A percentile compares a stretch with the other conserved stretches of the same genome.
Evolutionary conservation across 768 basidiomycete genomes (phyloP).

Genomic region (Amanita rimosa): DNA sequence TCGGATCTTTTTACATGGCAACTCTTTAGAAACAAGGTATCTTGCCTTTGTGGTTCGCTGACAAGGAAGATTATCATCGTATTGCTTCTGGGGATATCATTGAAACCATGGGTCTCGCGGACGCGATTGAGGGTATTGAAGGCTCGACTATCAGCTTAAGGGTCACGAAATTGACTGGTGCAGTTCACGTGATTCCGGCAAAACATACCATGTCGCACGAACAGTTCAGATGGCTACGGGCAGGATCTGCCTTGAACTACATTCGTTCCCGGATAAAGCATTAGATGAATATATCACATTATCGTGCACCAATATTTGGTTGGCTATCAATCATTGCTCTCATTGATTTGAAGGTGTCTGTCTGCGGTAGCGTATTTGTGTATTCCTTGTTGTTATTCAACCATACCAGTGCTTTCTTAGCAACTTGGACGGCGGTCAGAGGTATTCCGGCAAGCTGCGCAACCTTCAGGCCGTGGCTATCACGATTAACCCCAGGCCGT

Average conservation of each 20-base stretch:
- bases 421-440: slow-evolving; percentile 43
- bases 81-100: slow-evolving; percentile 78
- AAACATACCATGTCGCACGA: slow-evolving; percentile 87
- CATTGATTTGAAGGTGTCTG: slow-evolving; percentile 2
- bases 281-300: background rate
- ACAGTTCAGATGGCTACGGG: slow-evolving; percentile 82
- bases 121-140: slow-evolving; percentile 42
- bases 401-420: slow-evolving; percentile 37
- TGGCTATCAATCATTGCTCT: background rate
- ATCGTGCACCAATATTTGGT: background rate
- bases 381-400: slow-evolving; percentile 16
- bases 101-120: slow-evolving; percentile 74
- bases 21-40: slow-evolving; percentile 85
- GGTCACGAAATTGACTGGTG: slow-evolving; percentile 58
- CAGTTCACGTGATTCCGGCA: slow-evolving; percentile 54
- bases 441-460: slow-evolving; percentile 86
- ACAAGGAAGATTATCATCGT: slow-evolving; percentile 76
- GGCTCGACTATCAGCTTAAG: slow-evolving; percentile 40
- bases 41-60: slow-evolving; percentile 86
- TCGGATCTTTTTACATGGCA: slow-evolving; percentile 7
- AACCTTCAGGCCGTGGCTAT: slow-evolving; percentile 88
- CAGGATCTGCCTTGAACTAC: slow-evolving; percentile 84
- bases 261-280: slow-evolving; percentile 52
- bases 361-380: slow-evolving; percentile 1
- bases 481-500: slow-evolving; percentile 73